Conservation (phyloP, 1,284 basidiomycete species). For the Naganishia cerealis region DNA sequence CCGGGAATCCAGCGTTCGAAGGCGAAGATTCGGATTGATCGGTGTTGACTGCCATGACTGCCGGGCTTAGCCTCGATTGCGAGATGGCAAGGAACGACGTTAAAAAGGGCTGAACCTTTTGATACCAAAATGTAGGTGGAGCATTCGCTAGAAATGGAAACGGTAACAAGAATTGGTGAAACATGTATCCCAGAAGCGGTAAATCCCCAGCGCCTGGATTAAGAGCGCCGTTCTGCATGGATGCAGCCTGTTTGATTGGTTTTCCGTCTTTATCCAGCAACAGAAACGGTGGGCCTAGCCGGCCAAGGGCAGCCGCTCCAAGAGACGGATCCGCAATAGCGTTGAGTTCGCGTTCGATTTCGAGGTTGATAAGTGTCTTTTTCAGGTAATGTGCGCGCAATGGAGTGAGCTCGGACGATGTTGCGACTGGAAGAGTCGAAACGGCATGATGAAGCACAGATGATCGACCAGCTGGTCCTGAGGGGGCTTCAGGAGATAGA, state of each 20-base stretch:
- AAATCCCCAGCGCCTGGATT: constrained; percentile 59
- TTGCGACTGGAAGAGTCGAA: constrained; percentile 16
- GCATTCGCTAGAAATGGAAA: constrained; percentile 88
- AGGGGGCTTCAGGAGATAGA: constrained; percentile 5
- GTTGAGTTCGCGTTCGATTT: constrained; percentile 74
- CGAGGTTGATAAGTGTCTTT: constrained; percentile 84
- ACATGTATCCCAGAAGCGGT: constrained; percentile 82
- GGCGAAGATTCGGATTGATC: constrained; percentile 35
- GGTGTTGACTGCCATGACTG: constrained; percentile 58
- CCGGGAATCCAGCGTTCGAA: constrained; percentile 4
- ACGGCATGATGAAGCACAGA: constrained; percentile 20
- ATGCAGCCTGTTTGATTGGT: constrained; percentile 17
- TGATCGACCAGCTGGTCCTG: constrained; percentile 15
- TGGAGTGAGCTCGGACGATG: constrained; percentile 64
- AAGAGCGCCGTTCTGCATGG: neutral
- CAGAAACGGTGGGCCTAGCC: constrained; percentile 70
- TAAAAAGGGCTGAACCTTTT: constrained; percentile 89
- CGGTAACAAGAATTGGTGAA: constrained; percentile 83
- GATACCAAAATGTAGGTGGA: constrained; percentile 82
- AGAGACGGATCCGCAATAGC: constrained; percentile 62
- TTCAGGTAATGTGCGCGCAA: constrained; percentile 92
- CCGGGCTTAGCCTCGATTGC: constrained; percentile 55
- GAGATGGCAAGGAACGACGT: constrained; percentile 73
- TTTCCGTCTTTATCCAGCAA: constrained; percentile 26
- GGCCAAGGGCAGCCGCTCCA: constrained; percentile 73